Conservation (phyloP, 2,329 filamentous ascomycete genomes). For the Exophiala sideris region DNA sequence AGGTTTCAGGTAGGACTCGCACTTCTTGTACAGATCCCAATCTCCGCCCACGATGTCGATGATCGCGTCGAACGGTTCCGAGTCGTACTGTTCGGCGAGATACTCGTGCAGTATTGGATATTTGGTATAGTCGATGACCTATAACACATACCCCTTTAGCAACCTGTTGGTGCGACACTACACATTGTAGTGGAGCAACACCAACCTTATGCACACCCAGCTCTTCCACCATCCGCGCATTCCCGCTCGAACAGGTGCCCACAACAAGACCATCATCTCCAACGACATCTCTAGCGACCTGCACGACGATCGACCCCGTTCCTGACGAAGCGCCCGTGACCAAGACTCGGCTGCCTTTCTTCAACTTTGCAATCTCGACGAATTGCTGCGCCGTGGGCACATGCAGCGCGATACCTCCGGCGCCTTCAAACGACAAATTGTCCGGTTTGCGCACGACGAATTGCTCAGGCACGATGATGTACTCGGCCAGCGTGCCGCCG, state of each 20-base stretch:
- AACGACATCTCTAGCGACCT: not conserved
- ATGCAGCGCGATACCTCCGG: conserved; percentile 31
- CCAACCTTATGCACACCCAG: conserved; percentile 1
- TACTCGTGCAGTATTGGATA: not conserved
- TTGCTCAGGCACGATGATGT: conserved; percentile 29
- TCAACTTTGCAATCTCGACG: not conserved
- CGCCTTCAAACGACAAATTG: conserved; percentile 30
- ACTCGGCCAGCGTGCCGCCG: conserved; percentile 36
- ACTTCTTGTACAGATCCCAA: not conserved
- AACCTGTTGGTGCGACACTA: no score
- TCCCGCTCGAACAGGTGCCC: not conserved
- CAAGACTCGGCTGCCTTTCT: not conserved
- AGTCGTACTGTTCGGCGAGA: not conserved
- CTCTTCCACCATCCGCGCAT: not conserved
- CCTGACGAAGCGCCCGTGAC: not conserved
- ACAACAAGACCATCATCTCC: conserved; percentile 1
- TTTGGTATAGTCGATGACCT: conserved; percentile 6
- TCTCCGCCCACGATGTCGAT: conserved; percentile 4
- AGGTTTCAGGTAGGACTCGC: not conserved
- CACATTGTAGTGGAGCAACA: no score
- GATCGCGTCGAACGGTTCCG: conserved; percentile 5
- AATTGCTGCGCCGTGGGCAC: not conserved
- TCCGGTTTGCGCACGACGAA: conserved; percentile 31
- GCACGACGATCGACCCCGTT: not conserved
- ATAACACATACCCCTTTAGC: no score